Percentiles rank a stretch among this genome's conserved stretches.
Conservation (phyloP, 768 basidiomycete species). For the Suillus subalutaceus region DNA sequence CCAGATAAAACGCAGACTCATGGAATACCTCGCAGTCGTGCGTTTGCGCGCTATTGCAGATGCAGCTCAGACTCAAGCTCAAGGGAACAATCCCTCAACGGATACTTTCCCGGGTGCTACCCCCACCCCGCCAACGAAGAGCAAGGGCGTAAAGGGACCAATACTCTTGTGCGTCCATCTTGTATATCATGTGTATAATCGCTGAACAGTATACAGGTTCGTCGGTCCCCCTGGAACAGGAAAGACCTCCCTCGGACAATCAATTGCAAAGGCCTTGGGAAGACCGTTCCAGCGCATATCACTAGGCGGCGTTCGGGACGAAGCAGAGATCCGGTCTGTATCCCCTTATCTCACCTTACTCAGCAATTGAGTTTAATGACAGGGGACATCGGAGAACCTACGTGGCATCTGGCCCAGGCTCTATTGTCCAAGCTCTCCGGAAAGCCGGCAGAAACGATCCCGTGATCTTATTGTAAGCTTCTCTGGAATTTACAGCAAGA, state of each 20-base stretch:
- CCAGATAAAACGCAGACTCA: slow-evolving; percentile 87
- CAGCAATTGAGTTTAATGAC: neutral
- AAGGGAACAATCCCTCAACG: neutral
- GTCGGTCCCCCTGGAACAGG: slow-evolving; percentile 92
- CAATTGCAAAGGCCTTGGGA: slow-evolving; percentile 79
- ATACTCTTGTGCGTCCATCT: slow-evolving; percentile 57
- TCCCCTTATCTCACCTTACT: slow-evolving; percentile 11
- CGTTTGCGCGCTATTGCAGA: slow-evolving; percentile 47
- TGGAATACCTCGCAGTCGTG: slow-evolving; percentile 91
- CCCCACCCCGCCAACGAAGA: slow-evolving; percentile 11
- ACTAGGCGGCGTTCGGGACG: slow-evolving; percentile 90
- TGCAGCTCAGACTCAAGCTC: slow-evolving; percentile 14
- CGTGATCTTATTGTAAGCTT: slow-evolving; percentile 65
- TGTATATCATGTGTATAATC: neutral
- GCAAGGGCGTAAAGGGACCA: slow-evolving; percentile 65
- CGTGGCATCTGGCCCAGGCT: slow-evolving; percentile 84
- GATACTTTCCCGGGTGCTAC: slow-evolving; percentile 13
- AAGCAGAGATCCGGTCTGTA: slow-evolving; percentile 74
- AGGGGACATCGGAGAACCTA: slow-evolving; percentile 81
- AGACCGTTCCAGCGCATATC: slow-evolving; percentile 92
- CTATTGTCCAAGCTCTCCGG: slow-evolving; percentile 84
- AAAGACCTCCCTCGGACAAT: slow-evolving; percentile 90
- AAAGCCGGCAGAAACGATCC: slow-evolving; percentile 82
- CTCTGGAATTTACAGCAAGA: neutral
- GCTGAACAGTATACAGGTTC: slow-evolving; percentile 48